Conservation (phyloP, 805 yeast genomes). For the Lipomyces starkeyi region DNA sequence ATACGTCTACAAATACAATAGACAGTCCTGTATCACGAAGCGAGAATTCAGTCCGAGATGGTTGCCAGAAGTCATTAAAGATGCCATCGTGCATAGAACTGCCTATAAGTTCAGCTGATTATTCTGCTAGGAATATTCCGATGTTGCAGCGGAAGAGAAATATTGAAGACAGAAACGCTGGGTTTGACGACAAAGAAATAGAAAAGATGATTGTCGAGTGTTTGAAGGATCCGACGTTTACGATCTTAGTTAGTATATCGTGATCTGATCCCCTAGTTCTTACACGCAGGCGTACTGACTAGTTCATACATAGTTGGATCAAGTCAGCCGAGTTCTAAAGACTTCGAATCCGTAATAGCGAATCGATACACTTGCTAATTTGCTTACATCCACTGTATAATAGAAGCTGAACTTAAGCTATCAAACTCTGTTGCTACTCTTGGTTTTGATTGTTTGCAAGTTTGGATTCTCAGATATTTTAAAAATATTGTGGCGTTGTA, state of each 20-base stretch:
- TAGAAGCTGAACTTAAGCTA: background rate
- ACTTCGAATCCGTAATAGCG: background rate
- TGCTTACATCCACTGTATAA: constrained; percentile 4
- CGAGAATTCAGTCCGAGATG: background rate
- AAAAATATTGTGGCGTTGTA: background rate
- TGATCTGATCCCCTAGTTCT: background rate
- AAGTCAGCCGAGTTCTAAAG: constrained; percentile 6
- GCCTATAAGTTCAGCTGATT: background rate
- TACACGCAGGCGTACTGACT: background rate
- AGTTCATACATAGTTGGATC: constrained; percentile 12
- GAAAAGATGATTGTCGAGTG: constrained; percentile 14
- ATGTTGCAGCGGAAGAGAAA: background rate
- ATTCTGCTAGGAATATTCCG: background rate
- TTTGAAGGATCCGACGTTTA: constrained; percentile 24
- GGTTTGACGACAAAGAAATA: constrained; percentile 6
- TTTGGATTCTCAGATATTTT: background rate
- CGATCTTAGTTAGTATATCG: constrained; percentile 16
- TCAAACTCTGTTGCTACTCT: background rate
- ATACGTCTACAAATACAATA: background rate
- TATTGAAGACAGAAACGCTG: background rate
- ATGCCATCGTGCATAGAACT: background rate
- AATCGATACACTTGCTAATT: background rate
- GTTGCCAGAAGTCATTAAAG: background rate
- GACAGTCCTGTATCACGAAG: background rate
- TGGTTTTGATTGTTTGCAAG: background rate